A percentile compares a stretch with the other conserved stretches of the same genome.
Conservation (phyloP, 768 basidiomycete genomes). For the Suillus weaverae region DNA sequence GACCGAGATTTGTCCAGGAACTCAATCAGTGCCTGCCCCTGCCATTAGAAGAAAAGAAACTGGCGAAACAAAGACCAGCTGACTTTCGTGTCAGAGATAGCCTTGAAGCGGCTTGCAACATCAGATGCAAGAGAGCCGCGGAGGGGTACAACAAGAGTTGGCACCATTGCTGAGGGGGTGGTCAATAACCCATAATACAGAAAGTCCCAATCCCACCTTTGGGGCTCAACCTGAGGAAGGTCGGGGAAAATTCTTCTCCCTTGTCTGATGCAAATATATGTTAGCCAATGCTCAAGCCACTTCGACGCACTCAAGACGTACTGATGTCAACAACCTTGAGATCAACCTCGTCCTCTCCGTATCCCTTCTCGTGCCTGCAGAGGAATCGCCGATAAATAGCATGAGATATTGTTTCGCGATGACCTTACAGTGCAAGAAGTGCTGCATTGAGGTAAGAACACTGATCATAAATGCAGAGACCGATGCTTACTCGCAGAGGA, state of each 20-base stretch:
- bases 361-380: slow-evolving; percentile 76
- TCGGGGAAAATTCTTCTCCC: slow-evolving; percentile 76
- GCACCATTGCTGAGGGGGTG: slow-evolving; percentile 62
- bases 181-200: slow-evolving; percentile 13
- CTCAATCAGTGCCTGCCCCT: slow-evolving; percentile 63
- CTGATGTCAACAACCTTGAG: slow-evolving; percentile 66
- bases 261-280: slow-evolving; percentile 44
- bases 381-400: slow-evolving; percentile 9
- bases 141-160: slow-evolving; percentile 83
- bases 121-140: slow-evolving; percentile 68
- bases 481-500: slow-evolving; percentile 55
- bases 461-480: background rate
- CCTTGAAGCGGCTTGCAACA: slow-evolving; percentile 78
- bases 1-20: slow-evolving; percentile 86
- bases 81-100: slow-evolving; percentile 75
- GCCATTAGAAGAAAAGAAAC: background rate
- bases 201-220: slow-evolving; percentile 47
- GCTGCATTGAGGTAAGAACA: slow-evolving; percentile 31
- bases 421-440: slow-evolving; percentile 55
- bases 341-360: slow-evolving; percentile 73
- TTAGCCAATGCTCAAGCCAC: background rate
- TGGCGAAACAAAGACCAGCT: background rate
- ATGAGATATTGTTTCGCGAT: background rate
- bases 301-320: slow-evolving; percentile 25
- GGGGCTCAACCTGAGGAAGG: slow-evolving; percentile 76